Evolutionary conservation across 1,139 yeast species (phyloP).

Genomic region (Kodamaea plutei): DNA sequence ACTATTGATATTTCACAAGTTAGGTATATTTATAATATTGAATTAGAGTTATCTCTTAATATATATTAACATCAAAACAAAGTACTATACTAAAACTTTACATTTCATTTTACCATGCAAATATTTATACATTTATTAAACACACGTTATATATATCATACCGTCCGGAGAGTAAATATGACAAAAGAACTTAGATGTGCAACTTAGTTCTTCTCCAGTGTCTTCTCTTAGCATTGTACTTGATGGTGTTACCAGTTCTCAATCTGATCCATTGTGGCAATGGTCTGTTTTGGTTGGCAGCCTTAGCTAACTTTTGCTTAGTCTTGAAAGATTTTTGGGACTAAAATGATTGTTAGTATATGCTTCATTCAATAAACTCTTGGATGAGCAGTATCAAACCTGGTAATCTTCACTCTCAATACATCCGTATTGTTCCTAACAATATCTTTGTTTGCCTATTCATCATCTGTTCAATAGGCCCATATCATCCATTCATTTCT

Average conservation of each 20-base stretch:
- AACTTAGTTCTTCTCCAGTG: constrained; percentile 99
- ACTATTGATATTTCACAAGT: too few species aligned
- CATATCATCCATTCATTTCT: too few species aligned
- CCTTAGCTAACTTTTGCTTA: constrained; percentile 99
- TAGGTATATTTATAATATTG: too few species aligned
- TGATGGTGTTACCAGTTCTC: constrained; percentile 96
- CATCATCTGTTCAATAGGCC: too few species aligned
- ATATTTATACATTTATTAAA: constrained; percentile 7
- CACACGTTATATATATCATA: constrained; percentile 6
- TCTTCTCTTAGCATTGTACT: constrained; percentile 99
- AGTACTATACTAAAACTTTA: too few species aligned
- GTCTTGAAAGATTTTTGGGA: constrained; percentile 96
- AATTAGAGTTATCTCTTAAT: too few species aligned
- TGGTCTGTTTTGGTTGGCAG: constrained; percentile 99
- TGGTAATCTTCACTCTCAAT: too few species aligned
- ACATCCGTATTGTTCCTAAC: too few species aligned
- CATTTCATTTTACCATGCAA: too few species aligned
- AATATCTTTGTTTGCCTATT: background rate
- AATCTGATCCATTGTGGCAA: constrained; percentile 99
- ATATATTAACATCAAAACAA: too few species aligned
- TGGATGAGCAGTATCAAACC: background rate
- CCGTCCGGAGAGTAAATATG: constrained; percentile 7
- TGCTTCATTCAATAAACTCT: background rate
- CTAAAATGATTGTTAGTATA: constrained; percentile 41
- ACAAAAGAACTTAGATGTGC: constrained; percentile 65